These are phyloP conservation scores for Solanum virginianum DNA, from an alignment of 257 asterid genomes.

Conservation along the genomic window DNA sequence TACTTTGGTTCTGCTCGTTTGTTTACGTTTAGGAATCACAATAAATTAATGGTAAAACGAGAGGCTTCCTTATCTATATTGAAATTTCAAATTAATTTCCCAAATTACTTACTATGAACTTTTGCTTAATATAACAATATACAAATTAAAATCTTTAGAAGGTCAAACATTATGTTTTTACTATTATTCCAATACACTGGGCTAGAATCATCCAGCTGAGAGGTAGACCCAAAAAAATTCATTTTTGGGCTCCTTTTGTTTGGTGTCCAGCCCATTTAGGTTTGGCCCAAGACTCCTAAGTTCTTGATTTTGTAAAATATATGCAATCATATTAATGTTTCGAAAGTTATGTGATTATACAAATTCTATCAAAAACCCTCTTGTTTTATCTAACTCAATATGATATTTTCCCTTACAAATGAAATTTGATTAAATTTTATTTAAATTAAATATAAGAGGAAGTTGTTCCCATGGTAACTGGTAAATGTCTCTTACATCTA, in stretches of 20 bases:
- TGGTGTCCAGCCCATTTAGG: background rate
- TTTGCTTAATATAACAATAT: background rate
- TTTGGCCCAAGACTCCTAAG: background rate
- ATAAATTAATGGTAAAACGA: background rate
- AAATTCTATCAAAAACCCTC: background rate
- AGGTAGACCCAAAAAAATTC: background rate
- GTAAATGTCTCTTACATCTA: too few species aligned
- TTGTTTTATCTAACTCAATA: too few species aligned
- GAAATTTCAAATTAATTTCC: background rate
- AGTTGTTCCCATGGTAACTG: too few species aligned
- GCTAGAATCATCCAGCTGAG: background rate
- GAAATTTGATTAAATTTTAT: background rate
- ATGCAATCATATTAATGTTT: background rate
- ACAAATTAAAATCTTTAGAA: background rate
- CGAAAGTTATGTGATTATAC: background rate
- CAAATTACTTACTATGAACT: background rate
- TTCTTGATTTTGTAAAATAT: background rate
- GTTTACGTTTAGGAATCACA: background rate
- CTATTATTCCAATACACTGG: background rate
- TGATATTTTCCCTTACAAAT: background rate
- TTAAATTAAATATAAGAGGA: background rate
- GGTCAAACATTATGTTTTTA: background rate
- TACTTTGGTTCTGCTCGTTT: background rate
- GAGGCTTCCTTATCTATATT: background rate
- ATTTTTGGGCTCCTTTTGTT: background rate